These are phyloP conservation scores for Lasiosphaeriaceae sp. DNA, from an alignment of 495 filamentous ascomycete genomes.

Conservation along the genomic window DNA sequence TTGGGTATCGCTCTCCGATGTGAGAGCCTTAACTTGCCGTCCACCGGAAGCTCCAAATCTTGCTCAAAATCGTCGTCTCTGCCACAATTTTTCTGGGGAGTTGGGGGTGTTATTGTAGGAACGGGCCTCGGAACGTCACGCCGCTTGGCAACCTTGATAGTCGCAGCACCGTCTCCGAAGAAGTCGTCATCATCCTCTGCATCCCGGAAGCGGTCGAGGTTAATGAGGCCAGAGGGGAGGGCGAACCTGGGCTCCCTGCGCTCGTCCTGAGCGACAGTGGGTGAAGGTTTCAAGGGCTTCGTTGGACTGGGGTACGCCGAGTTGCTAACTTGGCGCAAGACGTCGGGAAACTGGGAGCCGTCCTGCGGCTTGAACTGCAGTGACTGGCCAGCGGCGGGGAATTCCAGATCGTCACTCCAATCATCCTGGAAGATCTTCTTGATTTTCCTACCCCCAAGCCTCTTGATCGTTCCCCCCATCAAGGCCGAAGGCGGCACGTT, in stretches of 20 bases:
- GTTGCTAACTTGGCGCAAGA: constrained; percentile 59
- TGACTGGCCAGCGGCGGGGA: constrained; percentile 58
- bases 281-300: constrained; percentile 28
- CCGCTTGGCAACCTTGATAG: constrained; percentile 64
- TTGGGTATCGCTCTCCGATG: constrained; percentile 54
- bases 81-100: constrained; percentile 38
- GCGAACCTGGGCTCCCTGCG: constrained; percentile 25
- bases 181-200: constrained; percentile 55
- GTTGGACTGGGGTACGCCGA: constrained; percentile 39
- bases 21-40: constrained; percentile 58
- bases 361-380: constrained; percentile 62
- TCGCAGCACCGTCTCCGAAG: constrained; percentile 57
- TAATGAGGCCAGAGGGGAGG: constrained; percentile 33
- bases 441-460: constrained; percentile 75
- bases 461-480: constrained; percentile 89
- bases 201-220: constrained; percentile 60
- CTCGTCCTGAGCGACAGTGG: constrained; percentile 17
- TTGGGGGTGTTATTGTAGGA: constrained; percentile 55
- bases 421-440: constrained; percentile 78
- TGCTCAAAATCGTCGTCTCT: constrained; percentile 67
- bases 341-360: constrained; percentile 61
- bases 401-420: constrained; percentile 87
- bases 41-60: constrained; percentile 69
- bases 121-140: constrained; percentile 49
- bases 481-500: constrained; percentile 93